phyloP scores from a whole-genome alignment of 257 asterid genomes.

The Petunia secreta region DNA sequence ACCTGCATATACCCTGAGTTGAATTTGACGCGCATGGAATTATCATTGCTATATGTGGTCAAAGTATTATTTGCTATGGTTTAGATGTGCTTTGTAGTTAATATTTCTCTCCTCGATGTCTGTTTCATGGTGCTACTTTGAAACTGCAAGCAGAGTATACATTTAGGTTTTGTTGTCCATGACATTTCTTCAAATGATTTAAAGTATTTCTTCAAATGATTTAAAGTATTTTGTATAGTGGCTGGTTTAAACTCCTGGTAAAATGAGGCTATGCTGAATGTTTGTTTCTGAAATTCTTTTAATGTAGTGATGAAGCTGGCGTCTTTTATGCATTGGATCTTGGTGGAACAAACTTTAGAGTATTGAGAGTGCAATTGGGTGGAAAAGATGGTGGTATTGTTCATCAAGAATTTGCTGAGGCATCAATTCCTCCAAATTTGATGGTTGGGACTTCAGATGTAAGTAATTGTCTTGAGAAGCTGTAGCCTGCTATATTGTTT shows the following conservation, averaged over 20 bases:
- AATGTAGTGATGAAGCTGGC: constrained; percentile 77
- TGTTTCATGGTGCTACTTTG: not conserved
- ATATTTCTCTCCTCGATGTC: not conserved
- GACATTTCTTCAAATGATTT: not conserved
- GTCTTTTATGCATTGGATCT: constrained; percentile 92
- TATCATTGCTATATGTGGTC: not conserved
- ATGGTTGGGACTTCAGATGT: constrained; percentile 65
- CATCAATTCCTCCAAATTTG: constrained; percentile 76
- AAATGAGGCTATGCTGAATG: constrained; percentile 3
- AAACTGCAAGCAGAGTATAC: not conserved
- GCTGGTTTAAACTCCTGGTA: not conserved
- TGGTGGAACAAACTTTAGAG: constrained; percentile 97
- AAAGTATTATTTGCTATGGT: not conserved
- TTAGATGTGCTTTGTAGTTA: constrained; percentile 14
- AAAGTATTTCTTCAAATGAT: constrained; percentile 6
- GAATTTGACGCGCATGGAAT: not conserved
- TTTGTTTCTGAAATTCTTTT: not conserved
- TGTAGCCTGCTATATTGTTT: not conserved
- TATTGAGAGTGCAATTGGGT: constrained; percentile 82
- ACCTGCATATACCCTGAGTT: not conserved
- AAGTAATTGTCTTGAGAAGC: constrained; percentile 21
- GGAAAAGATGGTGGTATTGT: constrained; percentile 70
- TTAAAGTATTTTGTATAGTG: not conserved
- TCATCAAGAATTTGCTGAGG: constrained; percentile 84
- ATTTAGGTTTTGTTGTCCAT: not conserved